These are phyloP conservation scores for Talaromyces borbonicus DNA, from an alignment of 495 filamentous ascomycete genomes.

Conservation along the genomic window DNA sequence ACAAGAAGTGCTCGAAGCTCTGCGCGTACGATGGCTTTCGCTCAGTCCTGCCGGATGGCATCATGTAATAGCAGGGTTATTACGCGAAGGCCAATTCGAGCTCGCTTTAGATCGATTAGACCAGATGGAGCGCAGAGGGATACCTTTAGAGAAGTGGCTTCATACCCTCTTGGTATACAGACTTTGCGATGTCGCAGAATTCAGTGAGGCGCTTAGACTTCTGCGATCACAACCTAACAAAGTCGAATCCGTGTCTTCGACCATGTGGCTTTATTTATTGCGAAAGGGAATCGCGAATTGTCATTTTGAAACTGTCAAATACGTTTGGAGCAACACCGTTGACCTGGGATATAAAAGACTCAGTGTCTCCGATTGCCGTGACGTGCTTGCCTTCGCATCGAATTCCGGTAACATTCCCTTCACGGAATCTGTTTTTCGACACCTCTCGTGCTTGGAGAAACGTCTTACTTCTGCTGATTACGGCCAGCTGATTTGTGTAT, in stretches of 20 bases:
- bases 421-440: slow-evolving; percentile 28
- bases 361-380: slow-evolving; percentile 49
- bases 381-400: slow-evolving; percentile 60
- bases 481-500: slow-evolving; percentile 60
- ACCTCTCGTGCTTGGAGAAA: slow-evolving; percentile 35
- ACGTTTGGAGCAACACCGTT: slow-evolving; percentile 54
- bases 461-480: slow-evolving; percentile 57
- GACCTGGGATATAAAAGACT: slow-evolving; percentile 53
- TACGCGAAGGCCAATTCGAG: slow-evolving; percentile 76
- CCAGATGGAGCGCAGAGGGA: slow-evolving; percentile 47
- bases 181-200: slow-evolving; percentile 58
- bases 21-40: slow-evolving; percentile 56
- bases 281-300: slow-evolving; percentile 46
- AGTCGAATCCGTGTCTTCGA: slow-evolving; percentile 33
- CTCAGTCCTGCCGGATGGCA: slow-evolving; percentile 55
- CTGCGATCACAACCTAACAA: slow-evolving; percentile 44
- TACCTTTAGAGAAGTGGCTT: slow-evolving; percentile 56
- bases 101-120: slow-evolving; percentile 66
- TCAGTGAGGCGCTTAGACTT: slow-evolving; percentile 63
- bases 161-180: slow-evolving; percentile 63
- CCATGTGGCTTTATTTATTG: slow-evolving; percentile 62
- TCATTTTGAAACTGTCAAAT: slow-evolving; percentile 46
- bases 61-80: slow-evolving; percentile 59
- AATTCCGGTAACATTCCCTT: slow-evolving; percentile 53
- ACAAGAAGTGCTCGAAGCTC: slow-evolving; percentile 52